phyloP scores from a whole-genome alignment of 176 grass and related monocot species.

The Carex myosuroides region DNA sequence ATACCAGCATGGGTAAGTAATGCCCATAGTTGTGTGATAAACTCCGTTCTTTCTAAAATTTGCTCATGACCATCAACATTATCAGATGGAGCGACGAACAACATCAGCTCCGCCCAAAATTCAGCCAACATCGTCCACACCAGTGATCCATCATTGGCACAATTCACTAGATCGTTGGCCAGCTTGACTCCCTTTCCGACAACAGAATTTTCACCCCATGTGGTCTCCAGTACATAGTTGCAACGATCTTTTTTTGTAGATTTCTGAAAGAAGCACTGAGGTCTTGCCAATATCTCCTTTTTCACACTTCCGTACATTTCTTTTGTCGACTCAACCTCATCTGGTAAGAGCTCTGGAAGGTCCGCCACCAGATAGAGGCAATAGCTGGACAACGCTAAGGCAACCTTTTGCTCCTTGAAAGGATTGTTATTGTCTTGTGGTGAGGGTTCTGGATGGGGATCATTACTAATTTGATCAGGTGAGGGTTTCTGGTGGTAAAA shows the following conservation, averaged over 20 bases:
- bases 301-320: neutral
- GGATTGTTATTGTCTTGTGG: too few relatives aligned
- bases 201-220: neutral
- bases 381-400: neutral
- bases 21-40: neutral
- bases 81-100: neutral
- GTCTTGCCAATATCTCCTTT: neutral
- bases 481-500: too few relatives aligned
- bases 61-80: neutral
- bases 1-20: neutral
- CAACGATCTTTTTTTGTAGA: neutral
- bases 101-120: neutral
- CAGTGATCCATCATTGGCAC: neutral
- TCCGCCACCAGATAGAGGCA: neutral
- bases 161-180: neutral
- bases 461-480: too few relatives aligned
- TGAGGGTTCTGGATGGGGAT: too few relatives aligned
- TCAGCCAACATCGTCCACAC: neutral
- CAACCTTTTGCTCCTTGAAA: too few relatives aligned
- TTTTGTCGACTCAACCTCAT: neutral
- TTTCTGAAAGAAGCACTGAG: too few relatives aligned
- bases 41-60: neutral
- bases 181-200: neutral
- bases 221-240: neutral
- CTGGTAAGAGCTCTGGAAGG: neutral